Conservation (phyloP, 2,329 filamentous ascomycete genomes). For the Penicillium sp. region DNA sequence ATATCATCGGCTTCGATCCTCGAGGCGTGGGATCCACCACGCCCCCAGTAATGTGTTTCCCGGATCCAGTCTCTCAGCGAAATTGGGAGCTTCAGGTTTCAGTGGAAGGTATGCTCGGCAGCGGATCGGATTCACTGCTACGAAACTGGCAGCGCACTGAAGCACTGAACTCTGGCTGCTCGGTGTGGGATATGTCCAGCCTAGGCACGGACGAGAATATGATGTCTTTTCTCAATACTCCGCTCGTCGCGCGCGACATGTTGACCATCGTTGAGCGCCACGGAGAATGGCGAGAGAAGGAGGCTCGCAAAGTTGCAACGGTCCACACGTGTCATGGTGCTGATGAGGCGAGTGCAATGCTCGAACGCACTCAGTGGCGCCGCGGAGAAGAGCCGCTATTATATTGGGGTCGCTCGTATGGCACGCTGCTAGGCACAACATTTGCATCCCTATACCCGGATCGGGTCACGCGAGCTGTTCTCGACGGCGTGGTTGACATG, state of each 20-base stretch:
- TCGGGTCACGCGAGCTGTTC: slow-evolving; percentile 32
- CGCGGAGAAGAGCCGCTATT: slow-evolving; percentile 34
- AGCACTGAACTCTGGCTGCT: slow-evolving; percentile 37
- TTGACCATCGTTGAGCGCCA: slow-evolving; percentile 42
- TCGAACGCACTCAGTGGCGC: slow-evolving; percentile 31
- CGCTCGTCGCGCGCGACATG: slow-evolving; percentile 38
- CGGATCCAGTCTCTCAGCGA: slow-evolving; percentile 28
- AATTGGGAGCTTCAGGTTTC: slow-evolving; percentile 39
- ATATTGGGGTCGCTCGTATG: slow-evolving; percentile 50
- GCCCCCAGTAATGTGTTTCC: slow-evolving; percentile 45
- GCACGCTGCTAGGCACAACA: slow-evolving; percentile 49
- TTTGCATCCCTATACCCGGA: slow-evolving; percentile 51
- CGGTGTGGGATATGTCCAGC: slow-evolving; percentile 22
- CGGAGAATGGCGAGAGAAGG: slow-evolving; percentile 39
- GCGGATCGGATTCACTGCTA: slow-evolving; percentile 28
- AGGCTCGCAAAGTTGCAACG: slow-evolving; percentile 29
- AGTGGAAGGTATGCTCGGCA: slow-evolving; percentile 40
- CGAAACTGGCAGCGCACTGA: slow-evolving; percentile 36
- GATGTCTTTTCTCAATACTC: slow-evolving; percentile 37
- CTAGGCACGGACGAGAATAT: slow-evolving; percentile 23
- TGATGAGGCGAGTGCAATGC: slow-evolving; percentile 23
- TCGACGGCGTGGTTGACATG: slow-evolving; percentile 42
- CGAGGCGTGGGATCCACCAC: slow-evolving; percentile 47
- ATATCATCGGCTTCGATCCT: slow-evolving; percentile 50
- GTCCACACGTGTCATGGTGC: slow-evolving; percentile 15